A percentile compares a stretch with the other conserved stretches of the same genome.
Evolutionary conservation across 306 rosid species (phyloP).

Genomic region (Cucurbita pepo): DNA sequence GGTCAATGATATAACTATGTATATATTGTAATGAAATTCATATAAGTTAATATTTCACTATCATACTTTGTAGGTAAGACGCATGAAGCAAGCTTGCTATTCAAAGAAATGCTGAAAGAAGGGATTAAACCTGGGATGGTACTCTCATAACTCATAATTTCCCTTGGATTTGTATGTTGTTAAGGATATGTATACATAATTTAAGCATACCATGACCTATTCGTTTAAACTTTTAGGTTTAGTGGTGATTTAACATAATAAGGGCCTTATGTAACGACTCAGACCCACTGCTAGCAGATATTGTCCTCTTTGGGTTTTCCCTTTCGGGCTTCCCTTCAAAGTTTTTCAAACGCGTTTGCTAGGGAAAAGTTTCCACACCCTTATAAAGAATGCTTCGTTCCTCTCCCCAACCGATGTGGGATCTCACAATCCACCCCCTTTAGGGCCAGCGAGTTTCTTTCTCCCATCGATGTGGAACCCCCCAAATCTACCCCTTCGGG

Average conservation of each 20-base stretch:
- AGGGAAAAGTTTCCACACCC: no score
- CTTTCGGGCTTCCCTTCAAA: no score
- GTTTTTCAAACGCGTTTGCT: no score
- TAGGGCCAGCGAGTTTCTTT: no score
- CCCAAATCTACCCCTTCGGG: no score
- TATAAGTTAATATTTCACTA: not conserved
- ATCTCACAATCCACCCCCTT: no score
- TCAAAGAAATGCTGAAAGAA: slow-evolving; percentile 58
- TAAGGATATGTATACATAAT: not conserved
- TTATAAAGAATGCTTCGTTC: no score
- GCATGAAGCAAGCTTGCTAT: slow-evolving; percentile 52
- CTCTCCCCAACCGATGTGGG: no score
- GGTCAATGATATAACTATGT: not conserved
- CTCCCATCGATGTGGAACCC: no score
- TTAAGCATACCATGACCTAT: not conserved
- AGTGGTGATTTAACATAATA: not conserved
- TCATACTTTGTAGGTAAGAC: slow-evolving; percentile 41
- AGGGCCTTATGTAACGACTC: not conserved
- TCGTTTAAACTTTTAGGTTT: not conserved
- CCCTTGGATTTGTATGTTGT: not conserved
- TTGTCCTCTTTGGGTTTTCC: no score
- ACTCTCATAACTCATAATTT: slow-evolving; percentile 1
- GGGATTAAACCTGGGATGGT: slow-evolving; percentile 82
- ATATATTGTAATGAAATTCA: not conserved
- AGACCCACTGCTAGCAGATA: no score